Evolutionary conservation across 2,329 filamentous ascomycete species (phyloP), one percentile per base, ranked within the genome.

Genomic region (Hypoxylon sp.): DNA sequence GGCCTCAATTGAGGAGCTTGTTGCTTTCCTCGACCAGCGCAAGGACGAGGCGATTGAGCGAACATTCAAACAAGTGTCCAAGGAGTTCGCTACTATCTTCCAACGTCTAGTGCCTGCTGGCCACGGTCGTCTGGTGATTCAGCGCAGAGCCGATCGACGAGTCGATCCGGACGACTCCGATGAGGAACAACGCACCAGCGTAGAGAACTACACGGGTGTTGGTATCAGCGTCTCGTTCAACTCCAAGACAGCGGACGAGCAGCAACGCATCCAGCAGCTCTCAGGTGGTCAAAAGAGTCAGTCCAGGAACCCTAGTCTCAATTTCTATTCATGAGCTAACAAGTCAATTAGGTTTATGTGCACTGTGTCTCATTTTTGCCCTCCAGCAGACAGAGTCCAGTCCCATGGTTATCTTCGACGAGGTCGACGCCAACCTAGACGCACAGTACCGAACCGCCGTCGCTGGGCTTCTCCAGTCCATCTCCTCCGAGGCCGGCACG

Each of bases 171-270:
- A 88, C n/a, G 91, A 93, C 55, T 91, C 90, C 3, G 87, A 91
- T 13, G 92, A 92, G 53, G 89, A 90, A 51, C 87, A 88, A 35
- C 87, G 90, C 20, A 88, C 89, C 44, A 88, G 86, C 64, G 94
- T 99, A 1, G 96, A 98, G 81, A 98, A 97, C 81, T 99, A 99
- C 79, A 94, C 91, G 4, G 96, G 96, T 66, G 95, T 99, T 6
- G 95, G 95, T 49, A 98, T 99, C 82, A 95, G 92, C 76, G 96
- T 99, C 42, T 97, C 94, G 62, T 99, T 99, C 87, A 99, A 99
- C 84, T 97, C 93, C 74, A 98, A 98, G 82, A 92, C 97, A 72
- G 82, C 88, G 73, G 96, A 99, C 76, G 96, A 99, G 78, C 96
- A 99, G 81, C 96, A 99, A 80, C 92, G 94, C 70, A 98, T 99